phyloP scores from a whole-genome alignment of 1,284 basidiomycete species.

The Ganoderma lucidum region DNA sequence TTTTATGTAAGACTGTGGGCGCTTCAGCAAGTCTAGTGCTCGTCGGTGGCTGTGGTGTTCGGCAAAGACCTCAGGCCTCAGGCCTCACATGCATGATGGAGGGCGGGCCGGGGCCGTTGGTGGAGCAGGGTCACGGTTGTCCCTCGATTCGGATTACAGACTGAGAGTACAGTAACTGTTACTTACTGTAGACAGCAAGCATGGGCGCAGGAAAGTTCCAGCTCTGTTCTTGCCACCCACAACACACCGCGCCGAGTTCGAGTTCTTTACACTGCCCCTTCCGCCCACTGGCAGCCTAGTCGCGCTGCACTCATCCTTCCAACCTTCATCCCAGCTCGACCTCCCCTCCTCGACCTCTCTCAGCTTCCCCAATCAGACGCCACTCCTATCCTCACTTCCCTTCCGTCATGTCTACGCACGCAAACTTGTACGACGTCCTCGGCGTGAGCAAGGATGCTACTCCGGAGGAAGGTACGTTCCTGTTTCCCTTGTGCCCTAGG shows the following conservation, averaged over 20 bases:
- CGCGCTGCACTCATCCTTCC: too few relatives aligned
- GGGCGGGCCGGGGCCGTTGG: too few relatives aligned
- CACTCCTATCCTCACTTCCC: not conserved
- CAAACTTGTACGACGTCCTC: constrained; percentile 63
- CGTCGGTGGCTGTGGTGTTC: too few relatives aligned
- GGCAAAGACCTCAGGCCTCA: too few relatives aligned
- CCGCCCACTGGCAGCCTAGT: too few relatives aligned
- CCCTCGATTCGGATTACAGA: not conserved
- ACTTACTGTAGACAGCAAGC: not conserved
- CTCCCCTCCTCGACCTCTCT: not conserved
- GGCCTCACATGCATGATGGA: not conserved
- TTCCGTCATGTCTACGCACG: constrained; percentile 50
- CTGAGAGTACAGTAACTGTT: too few relatives aligned
- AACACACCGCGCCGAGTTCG: not conserved
- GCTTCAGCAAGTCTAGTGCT: too few relatives aligned
- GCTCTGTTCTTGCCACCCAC: constrained; percentile 15
- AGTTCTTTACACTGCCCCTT: not conserved
- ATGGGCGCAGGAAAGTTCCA: constrained; percentile 20
- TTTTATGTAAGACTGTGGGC: too few relatives aligned
- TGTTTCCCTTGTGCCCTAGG: not conserved
- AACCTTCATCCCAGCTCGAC: not conserved
- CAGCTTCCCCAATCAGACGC: not conserved
- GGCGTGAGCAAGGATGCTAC: constrained; percentile 49
- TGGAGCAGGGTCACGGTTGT: not conserved
- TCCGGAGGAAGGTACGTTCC: constrained; percentile 48